Base-by-base conservation (phyloP, 345 rosid genomes). In the Eutrema yunnanense region DNA sequence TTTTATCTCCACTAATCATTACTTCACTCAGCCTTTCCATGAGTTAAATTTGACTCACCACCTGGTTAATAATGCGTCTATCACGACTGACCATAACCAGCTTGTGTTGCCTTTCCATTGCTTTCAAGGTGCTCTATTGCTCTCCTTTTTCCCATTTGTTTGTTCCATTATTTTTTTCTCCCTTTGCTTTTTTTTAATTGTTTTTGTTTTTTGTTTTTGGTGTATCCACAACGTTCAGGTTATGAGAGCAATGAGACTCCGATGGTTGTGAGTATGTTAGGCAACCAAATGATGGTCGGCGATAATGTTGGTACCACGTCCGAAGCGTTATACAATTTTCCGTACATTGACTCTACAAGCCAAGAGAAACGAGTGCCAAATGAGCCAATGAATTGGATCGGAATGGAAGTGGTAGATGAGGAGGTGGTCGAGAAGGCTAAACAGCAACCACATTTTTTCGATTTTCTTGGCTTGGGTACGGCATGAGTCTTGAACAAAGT, bases 381-480 rank as follows among this genome's bases (percentile, higher is more conserved):
- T 67, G 69, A 44, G 22, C 13, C 49, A 12, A 62, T 48, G 26
- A 37, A 62, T 43, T 73, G 47, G 71, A 53, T 12, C 0, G 70
- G 65, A 62, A 30, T 62, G 70, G 65, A 66, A 49, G 47, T 3
- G 41, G 72, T 32, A 58, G 58, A 65, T 72, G 73, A 72, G 8
- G 53, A 55, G 6, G 76, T 43, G 55, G 33, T 43, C 42, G 49
- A 46, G 4, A 62, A 61, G 50, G 46, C 64, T 30, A 73, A 54
- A 53, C 48, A 78, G 61, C 75, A 68, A 49, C 75, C 78, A 13
- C 62, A 67, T 26, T 73, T 69, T 62, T 73, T 73, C 57, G 81
- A 78, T 73, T 78, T 78, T 69, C 81, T 78, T 73, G 79, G 81
- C 11, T 58, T 78, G 40, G 78, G 81, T 58, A 56, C 74, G 6